Conservation (phyloP, 148 eudicot species). For the Camellia lanceoleosa region DNA sequence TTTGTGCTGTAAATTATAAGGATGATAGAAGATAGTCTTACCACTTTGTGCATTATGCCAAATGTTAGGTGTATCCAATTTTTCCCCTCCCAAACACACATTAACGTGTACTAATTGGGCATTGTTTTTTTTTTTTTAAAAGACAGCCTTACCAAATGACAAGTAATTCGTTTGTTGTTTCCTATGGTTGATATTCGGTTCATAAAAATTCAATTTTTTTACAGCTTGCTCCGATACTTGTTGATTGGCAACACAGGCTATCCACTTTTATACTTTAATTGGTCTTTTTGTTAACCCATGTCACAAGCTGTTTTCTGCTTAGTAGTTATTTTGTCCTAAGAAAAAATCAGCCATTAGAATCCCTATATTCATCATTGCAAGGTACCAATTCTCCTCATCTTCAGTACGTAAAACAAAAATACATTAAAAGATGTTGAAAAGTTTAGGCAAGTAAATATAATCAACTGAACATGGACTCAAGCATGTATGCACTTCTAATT, state of each 20-base stretch:
- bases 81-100: no score
- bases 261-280: background rate
- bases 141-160: no score
- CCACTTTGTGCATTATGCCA: no score
- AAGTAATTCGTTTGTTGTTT: no score
- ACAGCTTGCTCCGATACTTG: background rate
- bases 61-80: no score
- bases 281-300: background rate
- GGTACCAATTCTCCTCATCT: background rate
- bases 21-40: no score
- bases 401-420: background rate
- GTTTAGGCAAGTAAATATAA: background rate
- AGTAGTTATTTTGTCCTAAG: no score
- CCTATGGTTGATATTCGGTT: no score
- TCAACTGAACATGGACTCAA: background rate
- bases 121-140: no score
- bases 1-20: no score
- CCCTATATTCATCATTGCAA: background rate
- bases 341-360: no score
- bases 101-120: no score
- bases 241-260: background rate
- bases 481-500: background rate
- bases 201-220: background rate
- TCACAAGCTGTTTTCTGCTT: background rate
- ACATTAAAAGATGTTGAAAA: background rate